Conservation (phyloP, 2,329 filamentous ascomycete species). For the Fusarium odoratissimum region DNA sequence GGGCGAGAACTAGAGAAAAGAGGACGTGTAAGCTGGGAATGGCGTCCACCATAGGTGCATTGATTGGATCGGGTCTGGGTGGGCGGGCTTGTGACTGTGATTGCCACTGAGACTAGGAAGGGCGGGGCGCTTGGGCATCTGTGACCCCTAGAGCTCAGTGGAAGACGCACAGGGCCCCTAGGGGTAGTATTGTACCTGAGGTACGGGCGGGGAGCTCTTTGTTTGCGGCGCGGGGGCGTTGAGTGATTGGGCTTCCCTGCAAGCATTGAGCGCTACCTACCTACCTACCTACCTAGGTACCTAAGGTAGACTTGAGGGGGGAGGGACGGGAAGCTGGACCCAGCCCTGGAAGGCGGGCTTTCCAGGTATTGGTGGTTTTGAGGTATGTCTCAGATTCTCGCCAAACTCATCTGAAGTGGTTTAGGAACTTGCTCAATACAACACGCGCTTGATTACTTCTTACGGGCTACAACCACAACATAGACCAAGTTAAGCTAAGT, state of each 20-base stretch:
- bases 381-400: conserved; percentile 35
- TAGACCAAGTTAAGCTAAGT: neutral
- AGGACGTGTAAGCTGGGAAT: conserved; percentile 33
- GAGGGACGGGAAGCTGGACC: conserved; percentile 17
- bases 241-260: conserved; percentile 27
- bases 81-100: conserved; percentile 37
- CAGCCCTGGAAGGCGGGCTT: conserved; percentile 21
- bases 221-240: conserved; percentile 20
- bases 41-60: conserved; percentile 23
- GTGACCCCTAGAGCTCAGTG: conserved; percentile 31
- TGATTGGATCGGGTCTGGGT: conserved; percentile 34
- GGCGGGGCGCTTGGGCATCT: conserved; percentile 38
- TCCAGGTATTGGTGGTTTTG: conserved; percentile 28
- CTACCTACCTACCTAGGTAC: neutral
- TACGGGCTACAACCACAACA: neutral
- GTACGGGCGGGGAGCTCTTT: neutral
- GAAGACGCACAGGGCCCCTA: neutral
- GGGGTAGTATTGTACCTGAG: conserved; percentile 1
- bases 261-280: conserved; percentile 1
- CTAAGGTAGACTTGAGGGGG: conserved; percentile 7
- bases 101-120: conserved; percentile 21
- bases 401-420: conserved; percentile 13
- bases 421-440: neutral
- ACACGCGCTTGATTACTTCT: conserved; percentile 22
- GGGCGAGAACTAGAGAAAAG: conserved; percentile 21